These are phyloP conservation scores for Zygoascus ofunaensis DNA, from an alignment of 805 yeast genomes.

Conservation along the genomic window DNA sequence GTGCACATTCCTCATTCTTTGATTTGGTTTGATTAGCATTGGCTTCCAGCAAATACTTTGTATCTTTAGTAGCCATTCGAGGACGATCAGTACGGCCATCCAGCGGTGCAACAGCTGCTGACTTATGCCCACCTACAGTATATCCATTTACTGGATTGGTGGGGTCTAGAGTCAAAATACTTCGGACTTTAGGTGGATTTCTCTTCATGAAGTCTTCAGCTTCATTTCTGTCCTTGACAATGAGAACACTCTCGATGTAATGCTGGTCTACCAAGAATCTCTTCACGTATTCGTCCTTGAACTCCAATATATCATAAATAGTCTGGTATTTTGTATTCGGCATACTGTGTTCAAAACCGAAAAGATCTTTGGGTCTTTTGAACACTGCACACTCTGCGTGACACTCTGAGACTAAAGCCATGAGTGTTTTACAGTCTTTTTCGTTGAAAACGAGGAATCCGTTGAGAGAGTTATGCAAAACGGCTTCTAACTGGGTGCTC, in stretches of 20 bases:
- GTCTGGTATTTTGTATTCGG: conserved; percentile 39
- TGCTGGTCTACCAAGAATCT: conserved; percentile 54
- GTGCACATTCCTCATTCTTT: conserved; percentile 7
- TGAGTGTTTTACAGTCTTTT: conserved; percentile 41
- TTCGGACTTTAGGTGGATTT: conserved; percentile 33
- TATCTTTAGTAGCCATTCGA: conserved; percentile 19
- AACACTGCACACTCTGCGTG: conserved; percentile 29
- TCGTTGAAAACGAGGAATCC: conserved; percentile 61
- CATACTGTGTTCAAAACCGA: conserved; percentile 40
- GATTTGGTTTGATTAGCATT: neutral
- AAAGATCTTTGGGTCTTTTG: conserved; percentile 47
- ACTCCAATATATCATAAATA: conserved; percentile 51
- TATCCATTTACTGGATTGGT: conserved; percentile 9
- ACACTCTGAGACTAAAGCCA: neutral
- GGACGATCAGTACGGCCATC: conserved; percentile 20
- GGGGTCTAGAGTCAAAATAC: conserved; percentile 7
- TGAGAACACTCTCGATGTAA: conserved; percentile 46
- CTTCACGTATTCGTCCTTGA: conserved; percentile 45
- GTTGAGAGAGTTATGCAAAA: conserved; percentile 41
- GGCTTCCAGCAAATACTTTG: conserved; percentile 12
- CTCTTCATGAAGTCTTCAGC: conserved; percentile 40
- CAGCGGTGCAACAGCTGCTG: conserved; percentile 47
- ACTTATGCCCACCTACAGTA: conserved; percentile 29
- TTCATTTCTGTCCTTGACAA: conserved; percentile 42
- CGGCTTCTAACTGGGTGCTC: conserved; percentile 51